Percentiles rank a stretch among this genome's conserved stretches.
These are phyloP conservation scores for Colletotrichum paranaense DNA, from an alignment of 2,329 filamentous ascomycete species.

Conservation along the genomic window DNA sequence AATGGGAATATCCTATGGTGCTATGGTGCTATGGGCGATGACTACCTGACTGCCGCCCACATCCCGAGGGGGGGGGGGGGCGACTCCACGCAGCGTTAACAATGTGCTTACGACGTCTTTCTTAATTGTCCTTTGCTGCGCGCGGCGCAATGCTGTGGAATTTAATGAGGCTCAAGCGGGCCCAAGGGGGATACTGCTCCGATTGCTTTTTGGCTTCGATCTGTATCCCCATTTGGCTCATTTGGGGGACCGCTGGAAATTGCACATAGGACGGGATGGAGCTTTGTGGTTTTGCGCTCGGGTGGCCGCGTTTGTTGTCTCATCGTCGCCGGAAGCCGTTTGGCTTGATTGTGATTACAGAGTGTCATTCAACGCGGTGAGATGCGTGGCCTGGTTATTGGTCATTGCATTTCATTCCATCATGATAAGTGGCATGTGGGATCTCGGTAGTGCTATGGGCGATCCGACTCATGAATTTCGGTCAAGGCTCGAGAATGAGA, in stretches of 20 bases:
- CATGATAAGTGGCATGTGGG: neutral
- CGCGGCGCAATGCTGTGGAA: too few relatives aligned
- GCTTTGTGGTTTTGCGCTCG: too few relatives aligned
- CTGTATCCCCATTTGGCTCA: too few relatives aligned
- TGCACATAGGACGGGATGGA: too few relatives aligned
- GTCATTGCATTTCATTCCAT: neutral
- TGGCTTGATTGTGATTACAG: neutral
- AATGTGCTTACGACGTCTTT: too few relatives aligned
- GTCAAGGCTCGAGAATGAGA: neutral
- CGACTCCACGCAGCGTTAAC: too few relatives aligned
- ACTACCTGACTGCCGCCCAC: conserved; percentile 4
- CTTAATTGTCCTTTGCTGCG: too few relatives aligned
- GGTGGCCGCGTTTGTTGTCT: neutral
- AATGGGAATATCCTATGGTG: neutral
- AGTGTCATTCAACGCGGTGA: neutral
- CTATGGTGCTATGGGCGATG: neutral
- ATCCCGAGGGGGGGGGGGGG: conserved; percentile 1
- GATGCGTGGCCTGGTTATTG: neutral
- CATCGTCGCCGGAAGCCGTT: neutral
- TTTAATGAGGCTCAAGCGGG: too few relatives aligned
- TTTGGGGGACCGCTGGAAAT: too few relatives aligned
- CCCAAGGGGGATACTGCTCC: too few relatives aligned
- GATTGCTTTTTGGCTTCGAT: too few relatives aligned
- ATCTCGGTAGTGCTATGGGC: neutral
- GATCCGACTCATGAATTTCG: neutral